Evolutionary conservation across 805 yeast species (phyloP), one percentile per base, ranked within the genome.

Genomic region (Scheffersomyces stipitis): DNA sequence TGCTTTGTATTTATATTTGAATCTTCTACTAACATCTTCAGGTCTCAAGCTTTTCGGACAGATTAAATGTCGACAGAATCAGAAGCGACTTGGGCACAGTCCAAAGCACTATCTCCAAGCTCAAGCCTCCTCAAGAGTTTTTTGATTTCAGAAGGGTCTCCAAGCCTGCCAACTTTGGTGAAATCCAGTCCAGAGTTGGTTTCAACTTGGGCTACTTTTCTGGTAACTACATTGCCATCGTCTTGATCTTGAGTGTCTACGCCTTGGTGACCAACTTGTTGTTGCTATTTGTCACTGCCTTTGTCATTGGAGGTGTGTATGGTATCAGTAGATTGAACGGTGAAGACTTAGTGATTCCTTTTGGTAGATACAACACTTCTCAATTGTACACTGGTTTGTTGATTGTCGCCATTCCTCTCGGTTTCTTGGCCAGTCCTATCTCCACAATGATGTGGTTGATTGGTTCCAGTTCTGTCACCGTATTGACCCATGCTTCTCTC

Each of bases 81-180:
- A 52, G 44, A 35, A 42, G 44, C 26, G 62, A 57, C 36, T 42
- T 51, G 27, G 44, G 64, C 27, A 48, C 80, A 3, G 49, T 91
- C 33, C 87, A 83, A 56, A 54, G 73, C 26, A 77, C 81, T 45
- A 69, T 89, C 44, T 64, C 93, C 32, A 78, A 85, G 52, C 62
- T 93, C 43, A 83, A 86, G 56, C 87, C 97, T 26, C 90, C 95
- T 28, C 93, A 84, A 62, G 99, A 93, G 60, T 93, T 93, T 59
- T 87, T 93, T 56, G 97, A 93, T 60, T 65, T 86, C 56, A 85
- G 89, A 63, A 82, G 96, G 59, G 62, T 93, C 44, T 85, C 96
- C 26, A 89, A 88, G 60, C 99, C 99, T 15, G 80, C 78, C 37
- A 89, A 88, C 62, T 84, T 89, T 60, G 81, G 84, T 33, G 99